Percentiles rank a stretch among this genome's conserved stretches.
Conservation (phyloP, 345 rosid genomes). For the Eucalyptus polyanthemos region DNA sequence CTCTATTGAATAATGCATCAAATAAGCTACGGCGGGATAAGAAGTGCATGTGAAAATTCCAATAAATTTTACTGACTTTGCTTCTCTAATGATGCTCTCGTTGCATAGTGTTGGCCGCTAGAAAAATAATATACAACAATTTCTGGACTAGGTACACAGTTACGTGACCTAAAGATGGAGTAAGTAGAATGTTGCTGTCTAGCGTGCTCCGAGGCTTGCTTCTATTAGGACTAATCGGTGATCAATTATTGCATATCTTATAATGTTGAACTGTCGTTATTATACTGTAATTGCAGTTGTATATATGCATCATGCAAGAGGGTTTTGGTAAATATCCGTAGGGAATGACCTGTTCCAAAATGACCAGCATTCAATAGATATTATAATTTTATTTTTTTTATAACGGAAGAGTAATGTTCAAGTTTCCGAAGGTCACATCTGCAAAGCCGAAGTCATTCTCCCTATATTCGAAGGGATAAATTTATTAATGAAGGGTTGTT, state of each 20-base stretch:
- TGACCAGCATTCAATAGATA: not conserved
- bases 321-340: not conserved
- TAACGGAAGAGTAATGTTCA: not conserved
- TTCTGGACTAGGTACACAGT: not conserved
- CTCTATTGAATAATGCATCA: not conserved
- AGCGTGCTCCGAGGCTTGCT: not conserved
- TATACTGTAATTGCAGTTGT: not conserved
- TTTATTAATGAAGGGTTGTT: no score
- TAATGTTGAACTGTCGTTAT: not conserved
- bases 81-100: not conserved
- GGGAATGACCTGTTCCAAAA: not conserved
- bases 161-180: not conserved
- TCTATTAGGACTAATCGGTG: not conserved
- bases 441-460: not conserved
- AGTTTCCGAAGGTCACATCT: not conserved
- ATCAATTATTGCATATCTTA: not conserved
- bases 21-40: not conserved
- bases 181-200: not conserved
- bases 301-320: not conserved
- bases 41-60: not conserved
- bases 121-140: not conserved
- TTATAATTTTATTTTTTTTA: not conserved
- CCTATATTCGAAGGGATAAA: not conserved
- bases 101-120: not conserved
- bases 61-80: not conserved